Conservation (phyloP, 2,329 filamentous ascomycete genomes). For the Orbilia brochopaga region DNA sequence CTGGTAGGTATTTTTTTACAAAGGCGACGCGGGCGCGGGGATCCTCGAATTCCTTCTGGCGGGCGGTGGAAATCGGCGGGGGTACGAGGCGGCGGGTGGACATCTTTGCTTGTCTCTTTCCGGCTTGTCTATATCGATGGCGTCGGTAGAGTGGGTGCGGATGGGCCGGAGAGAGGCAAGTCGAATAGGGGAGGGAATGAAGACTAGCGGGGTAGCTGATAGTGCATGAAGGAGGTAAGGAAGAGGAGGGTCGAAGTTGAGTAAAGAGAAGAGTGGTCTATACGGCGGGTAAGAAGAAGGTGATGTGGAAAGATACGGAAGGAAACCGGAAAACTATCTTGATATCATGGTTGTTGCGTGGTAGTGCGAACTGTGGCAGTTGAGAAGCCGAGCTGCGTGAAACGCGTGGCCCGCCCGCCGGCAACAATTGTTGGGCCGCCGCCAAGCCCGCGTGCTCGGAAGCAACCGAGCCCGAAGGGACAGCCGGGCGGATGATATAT, state of each 20-base stretch:
- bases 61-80: conserved; percentile 24
- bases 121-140: conserved; percentile 27
- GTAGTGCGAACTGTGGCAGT: background rate
- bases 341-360: background rate
- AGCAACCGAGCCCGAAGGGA: conserved; percentile 16
- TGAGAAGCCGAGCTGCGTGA: background rate
- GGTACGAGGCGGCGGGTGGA: conserved; percentile 31
- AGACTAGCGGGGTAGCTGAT: background rate
- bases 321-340: background rate
- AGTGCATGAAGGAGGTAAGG: background rate
- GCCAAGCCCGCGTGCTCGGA: conserved; percentile 7
- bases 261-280: background rate
- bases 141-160: conserved; percentile 17
- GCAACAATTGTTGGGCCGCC: conserved; percentile 8
- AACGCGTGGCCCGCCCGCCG: background rate
- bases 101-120: conserved; percentile 27
- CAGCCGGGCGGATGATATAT: conserved; percentile 4
- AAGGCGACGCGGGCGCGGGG: conserved; percentile 39
- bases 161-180: background rate
- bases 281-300: background rate
- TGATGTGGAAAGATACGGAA: background rate
- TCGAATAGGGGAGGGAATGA: background rate
- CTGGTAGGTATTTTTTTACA: conserved; percentile 39
- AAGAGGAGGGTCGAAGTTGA: background rate
- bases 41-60: conserved; percentile 45